Base-by-base conservation (phyloP, 805 yeast species). In the Lachancea quebecensis region DNA sequence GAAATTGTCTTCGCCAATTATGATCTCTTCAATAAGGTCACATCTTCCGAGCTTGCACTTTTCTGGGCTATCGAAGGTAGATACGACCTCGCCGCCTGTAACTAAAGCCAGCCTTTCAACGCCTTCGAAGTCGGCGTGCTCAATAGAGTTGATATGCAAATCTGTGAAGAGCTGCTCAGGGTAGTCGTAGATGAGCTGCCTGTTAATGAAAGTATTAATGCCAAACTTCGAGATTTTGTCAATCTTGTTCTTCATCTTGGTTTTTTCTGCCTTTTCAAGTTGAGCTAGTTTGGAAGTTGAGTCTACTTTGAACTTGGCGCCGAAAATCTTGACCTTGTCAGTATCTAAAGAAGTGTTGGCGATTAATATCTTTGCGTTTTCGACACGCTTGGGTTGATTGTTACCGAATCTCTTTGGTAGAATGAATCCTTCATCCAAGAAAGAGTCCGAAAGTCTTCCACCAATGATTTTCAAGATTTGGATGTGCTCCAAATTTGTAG, bases 71-170 rank as follows among this genome's bases (percentile, higher is more conserved):
- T 93, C 99, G 64, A 93, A 93, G 1, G 98, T 91, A 7, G 98
- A 89, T 1, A 82, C 96, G 43, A 93, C 97, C 72, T 93, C 98
- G 62, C 96, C 99, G 42, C 99, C 99, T 10, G 98, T 90, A 29
- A 89, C 99, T 35, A 91, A 73, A 2, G 99, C 96, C 54, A 93
- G 77, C 64, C 98, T 81, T 72, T 93, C 99, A 45, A 93, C 87
- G 59, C 98, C 99, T 60, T 87, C 98, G 58, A 93, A 93, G 67
- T 93, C 99, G 12, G 99, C 98, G 63, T 93, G 99, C 67, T 93
- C 99, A 52, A 93, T 88, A 17, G 96, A 81, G 66, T 87, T 90
- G 57, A 93, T 85, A 44, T 81, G 79, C 36, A 88, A 68, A 55
- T 91, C 99, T 5, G 95, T 77, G 60, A 93, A 86, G 54, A 93